Base-by-base conservation (phyloP, 2,329 filamentous ascomycete genomes). In the Fusarium nanum region DNA sequence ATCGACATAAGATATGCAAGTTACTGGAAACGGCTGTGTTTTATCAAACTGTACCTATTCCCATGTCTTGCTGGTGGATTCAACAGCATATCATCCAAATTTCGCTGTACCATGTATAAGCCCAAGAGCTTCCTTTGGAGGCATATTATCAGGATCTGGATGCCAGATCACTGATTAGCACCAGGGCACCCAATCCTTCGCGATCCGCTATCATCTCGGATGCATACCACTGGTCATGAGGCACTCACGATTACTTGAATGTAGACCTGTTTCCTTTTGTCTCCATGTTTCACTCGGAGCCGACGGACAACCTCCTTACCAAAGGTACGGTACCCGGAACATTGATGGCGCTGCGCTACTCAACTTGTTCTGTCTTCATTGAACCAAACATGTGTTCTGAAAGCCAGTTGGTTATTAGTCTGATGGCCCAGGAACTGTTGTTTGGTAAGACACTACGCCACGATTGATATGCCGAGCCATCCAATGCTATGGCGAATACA, bases 21-120 rank as follows among this genome's bases (percentile, higher is more conserved):
- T 49, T 74, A 64, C 71, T 73, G 34, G 63, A 73, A 71, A 50
- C 41, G 60, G 70, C 22, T 60, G 56, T 68, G 32, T 20, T 48
- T 22, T 40, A 32, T 32, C 30, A n/a, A 52, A 41, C 49, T 41
- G 49, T 16, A 41, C 49, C 18, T 58, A 28, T 40, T 42, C 40
- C 32, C 23, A 47, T 54, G 48, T 53, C 54, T 60, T 37, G 16
- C 54, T 42, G 45, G 22, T 66, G 58, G 50, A 52, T 56, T 67
- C 30, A 41, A 54, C 28, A 48, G 61, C 46, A 56, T 56, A 46
- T 53, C 57, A 27, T 44, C 49, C 25, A 5, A 30, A 13, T 49
- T 48, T 18, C 18, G 44, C 28, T 49, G 14, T 44, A 37, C 37
- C 28, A 20, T 10, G 32, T 41, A 52, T 41, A 52, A 25, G 23